Base-by-base conservation (phyloP, 2,329 filamentous ascomycete species). In the Verticillium nonalfalfae region DNA sequence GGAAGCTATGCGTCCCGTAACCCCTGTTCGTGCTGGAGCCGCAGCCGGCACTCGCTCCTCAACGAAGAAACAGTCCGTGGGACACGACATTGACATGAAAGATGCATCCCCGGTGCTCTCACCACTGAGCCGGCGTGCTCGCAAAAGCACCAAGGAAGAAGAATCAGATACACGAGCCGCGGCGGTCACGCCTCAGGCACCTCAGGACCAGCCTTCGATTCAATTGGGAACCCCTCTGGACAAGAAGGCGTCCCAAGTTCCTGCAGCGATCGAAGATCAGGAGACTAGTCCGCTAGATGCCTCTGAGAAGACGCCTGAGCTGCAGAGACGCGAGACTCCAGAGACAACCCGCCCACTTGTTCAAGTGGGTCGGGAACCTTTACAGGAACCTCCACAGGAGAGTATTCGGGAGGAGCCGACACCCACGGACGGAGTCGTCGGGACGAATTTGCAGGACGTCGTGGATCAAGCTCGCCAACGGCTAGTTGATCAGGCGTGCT, bases 11-110 rank as follows among this genome's bases (percentile, higher is more conserved):
- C 45, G 45, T 31, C 45, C 45, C 11, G 45, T 31, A 2, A 52
- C 45, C 6, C 52, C 60, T 6, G 35, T 35, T 36, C 58, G 57
- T 38, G 39, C 26, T 31, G 61, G 59, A 14, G 62, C 61, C 7
- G 57, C 59, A n/a, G 62, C 61, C 33, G 59, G 61, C 21, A 61
- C 59, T 18, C 61, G 61, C 18, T 36, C 39, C 18, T 63, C 62
- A 3, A 59, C 62, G 7, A 57, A 38, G n/a, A 64, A 59, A 33
- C 61, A 63, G 3, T 34, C 15, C 2, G 58, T 36, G 5, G n/a
- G n/a, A 3, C 21, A 59, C 15, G 61, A 64, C 33, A 52, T 61
- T 39, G 34, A 21, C 6, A 56, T 50, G 62, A n/a, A 31, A 26
- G 61, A 64, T 10, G 59, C 36, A n/a, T 6, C n/a, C 13, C 59